Conservation (phyloP, 139 green algal species). For the Chlorella vulgaris region DNA sequence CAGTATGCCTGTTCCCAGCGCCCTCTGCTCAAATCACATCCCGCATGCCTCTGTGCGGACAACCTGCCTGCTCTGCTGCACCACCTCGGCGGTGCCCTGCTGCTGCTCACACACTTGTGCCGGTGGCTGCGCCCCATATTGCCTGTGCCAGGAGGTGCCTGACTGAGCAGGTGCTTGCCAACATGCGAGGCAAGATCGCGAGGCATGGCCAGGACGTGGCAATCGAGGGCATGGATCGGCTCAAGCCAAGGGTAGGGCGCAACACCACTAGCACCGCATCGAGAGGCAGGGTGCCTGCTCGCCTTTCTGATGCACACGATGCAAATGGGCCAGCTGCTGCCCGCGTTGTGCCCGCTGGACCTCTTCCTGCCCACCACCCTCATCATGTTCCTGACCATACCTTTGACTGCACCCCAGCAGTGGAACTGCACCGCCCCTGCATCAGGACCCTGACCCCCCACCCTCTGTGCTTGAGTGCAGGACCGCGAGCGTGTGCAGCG, state of each 20-base stretch:
- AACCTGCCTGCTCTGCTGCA: not conserved
- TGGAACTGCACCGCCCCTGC: too few relatives aligned
- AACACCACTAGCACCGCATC: not conserved
- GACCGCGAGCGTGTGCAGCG: too few relatives aligned
- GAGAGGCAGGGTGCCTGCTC: too few relatives aligned
- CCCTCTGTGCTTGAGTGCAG: too few relatives aligned
- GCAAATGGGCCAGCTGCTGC: too few relatives aligned
- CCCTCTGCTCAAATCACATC: not conserved
- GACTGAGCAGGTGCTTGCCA: not conserved
- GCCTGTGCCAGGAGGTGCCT: not conserved
- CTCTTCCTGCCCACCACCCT: too few relatives aligned
- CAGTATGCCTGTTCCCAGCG: not conserved
- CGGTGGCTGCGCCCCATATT: not conserved
- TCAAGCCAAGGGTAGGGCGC: not conserved
- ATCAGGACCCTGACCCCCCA: too few relatives aligned
- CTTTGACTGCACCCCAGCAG: too few relatives aligned
- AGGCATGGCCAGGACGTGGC: not conserved
- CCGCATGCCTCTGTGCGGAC: too few relatives aligned
- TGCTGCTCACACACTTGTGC: not conserved
- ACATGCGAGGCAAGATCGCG: not conserved
- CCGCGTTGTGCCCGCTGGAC: too few relatives aligned
- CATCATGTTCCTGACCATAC: too few relatives aligned
- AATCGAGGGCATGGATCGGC: not conserved
- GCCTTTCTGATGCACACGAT: not conserved
- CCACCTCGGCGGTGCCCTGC: not conserved